Evolutionary conservation across 108 stramenopile species (phyloP), one percentile per base, ranked within the genome.

Genomic region (Cyclotella atomus): DNA sequence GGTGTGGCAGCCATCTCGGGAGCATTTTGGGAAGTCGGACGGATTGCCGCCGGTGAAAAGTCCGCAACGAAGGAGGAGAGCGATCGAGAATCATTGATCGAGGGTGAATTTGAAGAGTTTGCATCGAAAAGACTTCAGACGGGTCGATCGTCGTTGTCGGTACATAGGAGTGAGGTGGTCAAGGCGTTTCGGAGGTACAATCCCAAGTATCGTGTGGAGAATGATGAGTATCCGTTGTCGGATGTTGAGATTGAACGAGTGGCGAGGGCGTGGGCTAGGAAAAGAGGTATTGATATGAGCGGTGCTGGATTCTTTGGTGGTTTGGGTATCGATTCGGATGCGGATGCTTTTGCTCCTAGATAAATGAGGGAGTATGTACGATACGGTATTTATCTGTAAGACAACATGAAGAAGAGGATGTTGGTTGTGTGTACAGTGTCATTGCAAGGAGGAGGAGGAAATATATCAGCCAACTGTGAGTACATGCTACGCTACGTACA

Each of bases 161-260:
- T 44, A 21, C 94, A 95, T 74, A 63, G 91, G 44, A 81, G 65
- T 21, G 94, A 95, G 45, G 77, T 95, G 15, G 84, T 91, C 9
- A 52, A 72, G 64, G 84, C 91, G 3, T 95, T 92, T 85, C 87
- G 94, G 55, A 80, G 94, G 32, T 95, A 72, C 77, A 86, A 81
- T 85, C 85, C 88, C 52, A 95, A 95, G 52, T 95, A 95, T 75
- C 79, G 94, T 16, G 61, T 64, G 15, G 83, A 74, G 14, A 89
- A 78, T 61, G 77, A 70, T 15, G 65, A 90, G 24, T 89, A 87
- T 61, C 87, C 89, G 0, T 38, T 94, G 71, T 75, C 82, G 10
- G 89, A 95, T 71, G 70, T 91, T 64, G 91, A 95, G 65, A 92
- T 95, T 50, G 91, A 95, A 61, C 62, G 82, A 55, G 76, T 93